Conservation (phyloP, 179 eudicot genomes). For the Nepenthes alata region DNA sequence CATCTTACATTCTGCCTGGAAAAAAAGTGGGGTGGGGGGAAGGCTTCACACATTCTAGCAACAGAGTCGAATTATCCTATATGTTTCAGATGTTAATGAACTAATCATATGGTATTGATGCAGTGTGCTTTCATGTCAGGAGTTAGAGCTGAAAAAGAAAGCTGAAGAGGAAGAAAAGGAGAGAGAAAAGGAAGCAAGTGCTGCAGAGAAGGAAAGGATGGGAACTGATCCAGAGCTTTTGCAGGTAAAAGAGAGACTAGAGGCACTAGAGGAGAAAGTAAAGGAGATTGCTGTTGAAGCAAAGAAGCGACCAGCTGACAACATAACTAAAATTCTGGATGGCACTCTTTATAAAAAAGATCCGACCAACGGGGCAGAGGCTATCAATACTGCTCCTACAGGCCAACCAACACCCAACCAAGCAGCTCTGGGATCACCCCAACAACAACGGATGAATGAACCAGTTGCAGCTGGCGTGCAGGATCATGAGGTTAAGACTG, state of each 20-base stretch:
- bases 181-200: constrained; percentile 38
- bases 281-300: constrained; percentile 54
- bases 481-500: no score
- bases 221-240: constrained; percentile 37
- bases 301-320: constrained; percentile 26
- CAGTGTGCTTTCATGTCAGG: constrained; percentile 26
- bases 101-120: background rate
- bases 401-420: constrained; percentile 12
- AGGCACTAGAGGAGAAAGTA: constrained; percentile 53
- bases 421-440: constrained; percentile 10
- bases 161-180: constrained; percentile 53
- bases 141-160: constrained; percentile 52
- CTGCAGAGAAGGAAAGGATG: constrained; percentile 29
- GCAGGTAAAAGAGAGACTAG: constrained; percentile 58
- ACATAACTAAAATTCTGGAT: constrained; percentile 12
- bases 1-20: no score
- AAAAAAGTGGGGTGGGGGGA: no score
- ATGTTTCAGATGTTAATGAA: background rate
- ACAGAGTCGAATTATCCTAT: background rate
- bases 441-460: background rate
- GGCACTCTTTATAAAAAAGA: constrained; percentile 7
- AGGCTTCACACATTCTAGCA: no score
- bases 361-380: constrained; percentile 8
- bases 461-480: background rate
- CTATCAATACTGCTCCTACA: constrained; percentile 8